A percentile compares a stretch with the other conserved stretches of the same genome.
phyloP scores from a whole-genome alignment of 2,329 filamentous ascomycete genomes.

The Paecilomyces sp. region DNA sequence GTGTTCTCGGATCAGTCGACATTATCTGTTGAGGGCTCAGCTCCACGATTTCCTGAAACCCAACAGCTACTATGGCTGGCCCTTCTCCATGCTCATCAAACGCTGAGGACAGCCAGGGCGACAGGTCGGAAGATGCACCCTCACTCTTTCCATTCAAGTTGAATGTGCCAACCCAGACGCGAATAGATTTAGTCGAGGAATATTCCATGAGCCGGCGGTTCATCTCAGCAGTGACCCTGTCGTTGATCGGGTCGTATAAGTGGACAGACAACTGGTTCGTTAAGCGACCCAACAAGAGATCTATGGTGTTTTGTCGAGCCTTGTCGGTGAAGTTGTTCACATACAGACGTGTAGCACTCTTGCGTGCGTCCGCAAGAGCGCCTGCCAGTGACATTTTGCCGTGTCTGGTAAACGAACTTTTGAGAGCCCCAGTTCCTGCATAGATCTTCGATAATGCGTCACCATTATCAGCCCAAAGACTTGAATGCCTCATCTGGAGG shows the following conservation, averaged over 20 bases:
- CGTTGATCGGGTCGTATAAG: conserved; percentile 89
- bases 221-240: conserved; percentile 75
- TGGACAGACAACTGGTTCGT: conserved; percentile 78
- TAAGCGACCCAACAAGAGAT: conserved; percentile 78
- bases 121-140: conserved; percentile 71
- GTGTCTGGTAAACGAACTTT: conserved; percentile 87
- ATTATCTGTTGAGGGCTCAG: conserved; percentile 97
- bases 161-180: conserved; percentile 82
- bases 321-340: conserved; percentile 98
- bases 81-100: conserved; percentile 50
- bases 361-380: conserved; percentile 87
- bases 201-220: conserved; percentile 60
- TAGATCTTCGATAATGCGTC: conserved; percentile 93
- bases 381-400: conserved; percentile 95
- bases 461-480: conserved; percentile 94
- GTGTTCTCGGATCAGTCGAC: conserved; percentile 86
- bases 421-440: conserved; percentile 89
- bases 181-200: conserved; percentile 65
- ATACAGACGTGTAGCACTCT: conserved; percentile 88
- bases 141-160: conserved; percentile 86
- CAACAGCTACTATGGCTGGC: conserved; percentile 81
- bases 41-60: conserved; percentile 98
- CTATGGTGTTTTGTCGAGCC: conserved; percentile 85
- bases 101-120: conserved; percentile 70
- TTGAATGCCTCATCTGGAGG: conserved; percentile 88